Conservation (phyloP, 176 grass and related monocot species). For the Aegilops sharonensis region DNA sequence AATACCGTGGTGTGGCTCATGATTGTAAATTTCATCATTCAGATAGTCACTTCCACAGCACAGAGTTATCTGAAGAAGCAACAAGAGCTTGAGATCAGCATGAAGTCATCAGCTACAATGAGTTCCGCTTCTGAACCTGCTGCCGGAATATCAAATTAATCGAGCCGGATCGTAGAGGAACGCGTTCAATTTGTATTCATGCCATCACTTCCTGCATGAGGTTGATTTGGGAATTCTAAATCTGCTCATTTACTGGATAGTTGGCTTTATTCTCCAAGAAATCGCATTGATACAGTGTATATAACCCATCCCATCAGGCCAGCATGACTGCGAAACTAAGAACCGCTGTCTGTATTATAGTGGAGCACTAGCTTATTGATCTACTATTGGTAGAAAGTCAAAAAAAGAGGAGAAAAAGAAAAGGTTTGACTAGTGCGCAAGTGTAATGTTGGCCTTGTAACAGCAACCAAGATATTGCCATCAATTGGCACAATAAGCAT, state of each 20-base stretch:
- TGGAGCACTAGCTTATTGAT: conserved; percentile 17
- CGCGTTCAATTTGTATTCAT: not conserved
- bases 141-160: conserved; percentile 29
- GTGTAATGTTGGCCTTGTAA: conserved; percentile 42
- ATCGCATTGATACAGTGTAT: conserved; percentile 24
- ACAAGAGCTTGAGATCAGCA: conserved; percentile 69
- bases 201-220: not conserved
- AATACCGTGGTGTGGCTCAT: conserved; percentile 83
- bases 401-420: not conserved
- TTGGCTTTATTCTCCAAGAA: conserved; percentile 17
- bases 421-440: not conserved
- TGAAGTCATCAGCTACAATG: conserved; percentile 22
- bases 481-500: conserved; percentile 17
- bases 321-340: conserved; percentile 12
- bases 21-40: conserved; percentile 78
- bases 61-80: conserved; percentile 73
- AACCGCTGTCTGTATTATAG: not conserved
- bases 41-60: conserved; percentile 86
- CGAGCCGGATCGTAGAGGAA: not conserved
- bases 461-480: conserved; percentile 31
- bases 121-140: conserved; percentile 33
- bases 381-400: not conserved
- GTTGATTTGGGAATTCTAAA: not conserved
- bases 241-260: not conserved
- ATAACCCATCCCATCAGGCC: conserved; percentile 22